These are phyloP conservation scores for Pleurotus cornucopiae DNA, from an alignment of 768 basidiomycete genomes.

Conservation along the genomic window DNA sequence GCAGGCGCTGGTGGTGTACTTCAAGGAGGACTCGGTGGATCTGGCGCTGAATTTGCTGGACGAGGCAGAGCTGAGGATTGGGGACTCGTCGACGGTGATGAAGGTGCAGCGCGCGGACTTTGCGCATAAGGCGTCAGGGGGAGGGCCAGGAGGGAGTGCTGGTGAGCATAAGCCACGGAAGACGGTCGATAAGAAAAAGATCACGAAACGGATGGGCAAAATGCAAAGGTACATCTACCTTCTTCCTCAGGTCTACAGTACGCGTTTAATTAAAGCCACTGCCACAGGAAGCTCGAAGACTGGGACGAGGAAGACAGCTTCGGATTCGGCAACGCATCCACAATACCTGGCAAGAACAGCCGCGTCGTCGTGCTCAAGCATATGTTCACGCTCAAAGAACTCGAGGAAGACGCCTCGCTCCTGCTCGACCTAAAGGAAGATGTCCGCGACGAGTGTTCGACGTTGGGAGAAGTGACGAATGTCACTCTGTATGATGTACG, in stretches of 20 bases:
- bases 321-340: conserved; percentile 54
- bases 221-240: conserved; percentile 69
- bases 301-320: conserved; percentile 96
- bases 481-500: conserved; percentile 93
- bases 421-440: conserved; percentile 94
- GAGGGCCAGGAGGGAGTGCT: conserved; percentile 29
- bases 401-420: conserved; percentile 81
- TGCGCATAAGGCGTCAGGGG: conserved; percentile 54
- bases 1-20: conserved; percentile 93
- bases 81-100: conserved; percentile 72
- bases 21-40: conserved; percentile 93
- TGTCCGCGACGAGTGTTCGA: conserved; percentile 89
- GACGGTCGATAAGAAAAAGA: conserved; percentile 75
- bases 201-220: conserved; percentile 70
- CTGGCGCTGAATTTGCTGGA: conserved; percentile 84
- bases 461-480: conserved; percentile 91
- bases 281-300: conserved; percentile 76
- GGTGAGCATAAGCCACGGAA: conserved; percentile 48
- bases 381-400: conserved; percentile 87
- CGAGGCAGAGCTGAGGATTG: conserved; percentile 86
- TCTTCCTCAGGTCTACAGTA: not conserved
- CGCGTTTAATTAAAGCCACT: not conserved
- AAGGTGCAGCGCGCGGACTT: conserved; percentile 76
- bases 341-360: conserved; percentile 47
- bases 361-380: conserved; percentile 91